Conservation (phyloP, 352 stramenopile species). For the Globisporangium solare region DNA sequence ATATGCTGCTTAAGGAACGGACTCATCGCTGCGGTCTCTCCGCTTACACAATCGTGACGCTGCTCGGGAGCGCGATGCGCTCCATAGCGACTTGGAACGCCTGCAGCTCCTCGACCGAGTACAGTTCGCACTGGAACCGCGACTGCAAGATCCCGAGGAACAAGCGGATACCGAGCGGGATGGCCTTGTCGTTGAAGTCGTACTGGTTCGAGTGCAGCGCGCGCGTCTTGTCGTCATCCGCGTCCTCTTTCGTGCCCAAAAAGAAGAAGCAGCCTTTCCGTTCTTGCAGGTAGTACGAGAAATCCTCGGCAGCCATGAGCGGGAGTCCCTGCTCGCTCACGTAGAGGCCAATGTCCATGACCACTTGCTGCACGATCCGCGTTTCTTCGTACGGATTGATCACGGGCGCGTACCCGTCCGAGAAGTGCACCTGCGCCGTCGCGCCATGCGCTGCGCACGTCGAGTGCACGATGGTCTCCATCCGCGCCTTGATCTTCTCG, state of each 20-base stretch:
- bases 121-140: conserved; percentile 60
- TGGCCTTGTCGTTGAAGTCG: conserved; percentile 85
- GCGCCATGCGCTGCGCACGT: conserved; percentile 81
- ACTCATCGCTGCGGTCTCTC: no score
- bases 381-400: conserved; percentile 81
- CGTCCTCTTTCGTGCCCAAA: conserved; percentile 69
- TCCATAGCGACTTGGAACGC: conserved; percentile 77
- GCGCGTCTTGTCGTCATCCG: conserved; percentile 45
- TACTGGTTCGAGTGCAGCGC: conserved; percentile 77
- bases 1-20: no score
- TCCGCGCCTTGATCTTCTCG: conserved; percentile 72
- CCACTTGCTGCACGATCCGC: conserved; percentile 70
- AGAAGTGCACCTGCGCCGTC: conserved; percentile 53
- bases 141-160: conserved; percentile 73
- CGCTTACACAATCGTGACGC: conserved; percentile 34
- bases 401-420: conserved; percentile 70
- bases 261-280: conserved; percentile 86
- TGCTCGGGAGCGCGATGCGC: conserved; percentile 38
- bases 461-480: conserved; percentile 83
- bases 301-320: conserved; percentile 95
- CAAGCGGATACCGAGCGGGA: conserved; percentile 73
- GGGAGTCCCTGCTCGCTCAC: conserved; percentile 76
- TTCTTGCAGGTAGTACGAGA: conserved; percentile 87
- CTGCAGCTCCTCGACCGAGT: conserved; percentile 66
- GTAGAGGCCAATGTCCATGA: conserved; percentile 60